Conservation (phyloP, 768 basidiomycete genomes). For the Imleria badia region DNA sequence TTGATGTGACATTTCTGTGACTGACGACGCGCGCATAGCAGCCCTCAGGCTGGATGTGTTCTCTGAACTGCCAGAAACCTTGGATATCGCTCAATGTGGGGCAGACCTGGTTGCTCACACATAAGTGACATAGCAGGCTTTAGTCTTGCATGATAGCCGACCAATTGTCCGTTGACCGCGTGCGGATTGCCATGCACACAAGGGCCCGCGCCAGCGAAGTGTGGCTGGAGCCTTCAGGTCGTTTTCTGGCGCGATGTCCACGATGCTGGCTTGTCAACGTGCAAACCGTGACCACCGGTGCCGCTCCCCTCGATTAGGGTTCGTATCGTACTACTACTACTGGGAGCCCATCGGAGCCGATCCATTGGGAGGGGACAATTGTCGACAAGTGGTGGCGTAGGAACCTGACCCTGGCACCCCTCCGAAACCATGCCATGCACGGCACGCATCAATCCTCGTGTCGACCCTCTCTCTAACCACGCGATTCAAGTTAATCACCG, state of each 20-base stretch:
- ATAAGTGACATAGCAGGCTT: background rate
- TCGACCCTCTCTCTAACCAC: constrained; percentile 2
- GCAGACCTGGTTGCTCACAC: background rate
- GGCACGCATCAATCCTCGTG: constrained; percentile 15
- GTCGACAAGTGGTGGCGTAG: background rate
- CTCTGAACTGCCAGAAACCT: background rate
- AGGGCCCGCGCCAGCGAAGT: background rate
- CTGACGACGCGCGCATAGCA: too few species aligned
- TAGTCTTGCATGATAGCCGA: background rate
- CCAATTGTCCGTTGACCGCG: background rate
- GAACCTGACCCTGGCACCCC: constrained; percentile 12
- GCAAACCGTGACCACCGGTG: background rate
- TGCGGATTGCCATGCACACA: background rate
- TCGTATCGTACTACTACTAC: background rate
- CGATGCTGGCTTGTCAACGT: constrained; percentile 8
- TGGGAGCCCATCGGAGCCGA: too few species aligned
- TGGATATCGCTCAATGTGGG: background rate
- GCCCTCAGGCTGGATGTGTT: background rate
- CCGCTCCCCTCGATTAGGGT: background rate
- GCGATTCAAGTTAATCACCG: constrained; percentile 22
- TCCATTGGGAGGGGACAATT: too few species aligned
- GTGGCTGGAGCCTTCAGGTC: too few species aligned
- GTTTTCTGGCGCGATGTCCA: constrained; percentile 3
- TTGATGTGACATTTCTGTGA: too few species aligned
- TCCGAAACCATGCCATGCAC: constrained; percentile 1